Evolutionary conservation across 129 eudicot species (phyloP).

Genomic region (Flaveria sonorensis): DNA sequence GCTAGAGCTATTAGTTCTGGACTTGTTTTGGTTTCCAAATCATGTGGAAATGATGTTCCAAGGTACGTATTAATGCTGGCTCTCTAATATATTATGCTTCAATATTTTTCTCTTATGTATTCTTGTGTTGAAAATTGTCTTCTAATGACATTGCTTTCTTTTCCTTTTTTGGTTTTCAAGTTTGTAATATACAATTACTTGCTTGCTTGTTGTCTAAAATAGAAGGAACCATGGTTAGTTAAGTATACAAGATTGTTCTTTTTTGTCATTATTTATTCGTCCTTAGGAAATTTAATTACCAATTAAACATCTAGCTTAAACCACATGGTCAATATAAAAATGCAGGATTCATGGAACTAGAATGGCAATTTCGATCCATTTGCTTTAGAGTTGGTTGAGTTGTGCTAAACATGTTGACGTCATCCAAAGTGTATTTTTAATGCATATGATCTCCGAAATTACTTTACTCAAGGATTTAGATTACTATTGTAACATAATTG

Average conservation of each 20-base stretch:
- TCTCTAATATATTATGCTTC: neutral
- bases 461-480: conserved; percentile 1
- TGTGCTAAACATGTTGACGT: neutral
- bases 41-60: conserved; percentile 96
- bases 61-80: conserved; percentile 46
- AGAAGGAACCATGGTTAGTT: conserved; percentile 10
- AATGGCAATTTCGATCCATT: conserved; percentile 1
- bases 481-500: neutral
- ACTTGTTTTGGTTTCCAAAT: conserved; percentile 81
- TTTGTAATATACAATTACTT: conserved; percentile 9
- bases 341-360: neutral
- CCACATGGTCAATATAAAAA: neutral
- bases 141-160: neutral
- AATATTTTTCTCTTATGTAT: neutral
- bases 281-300: neutral
- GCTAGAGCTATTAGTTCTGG: conserved; percentile 80
- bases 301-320: neutral
- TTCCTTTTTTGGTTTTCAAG: neutral
- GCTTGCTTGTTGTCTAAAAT: conserved; percentile 10
- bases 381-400: neutral
- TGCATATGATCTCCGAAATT: neutral
- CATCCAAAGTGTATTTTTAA: neutral
- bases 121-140: neutral
- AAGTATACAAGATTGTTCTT: neutral
- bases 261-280: neutral